Base-by-base conservation (phyloP, 2,329 filamentous ascomycete genomes). In the Beauveria varroae region DNA sequence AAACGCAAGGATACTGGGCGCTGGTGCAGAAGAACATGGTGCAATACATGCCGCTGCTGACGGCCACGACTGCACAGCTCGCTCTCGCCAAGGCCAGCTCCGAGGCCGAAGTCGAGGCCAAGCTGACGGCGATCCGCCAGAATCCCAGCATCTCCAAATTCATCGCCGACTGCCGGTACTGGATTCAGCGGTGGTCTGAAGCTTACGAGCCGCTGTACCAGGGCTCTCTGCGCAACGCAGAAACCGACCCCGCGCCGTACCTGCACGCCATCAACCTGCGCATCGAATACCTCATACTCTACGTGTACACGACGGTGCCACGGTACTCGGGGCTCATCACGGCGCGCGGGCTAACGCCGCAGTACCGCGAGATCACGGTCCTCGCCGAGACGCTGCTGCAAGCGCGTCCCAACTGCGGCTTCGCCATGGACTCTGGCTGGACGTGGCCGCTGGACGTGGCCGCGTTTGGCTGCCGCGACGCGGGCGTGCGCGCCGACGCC, bases 391-490 rank as follows among this genome's bases (percentile, higher is more conserved):
- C 69, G 2, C 62, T 79, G 3, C 71, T 79, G 26, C 64, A 65
- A 28, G 67, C 69, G 12, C 70, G 72, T 14, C 72, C 68, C 12
- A 75, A 66, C 61, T 74, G 73, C n/a, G 70, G 70, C 56, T 79
- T 79, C 62, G 72, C 77, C 1, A 76, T 79, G 74, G 77, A 79
- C 62, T 73, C 75, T 2, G 78, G 78, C 0, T 77, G 75, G 67
- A 77, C 76, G 7, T 77, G 77, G 75, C 75, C 76, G 0, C 67
- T 80, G 4, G 76, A 78, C 26, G 65, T 78, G 5, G 71, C 74
- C 3, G 69, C 76, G 0, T 75, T 76, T 66, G 74, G 72, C 7
- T 79, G 76, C 51, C 72, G 76, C 8, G 74, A 78, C 53, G 67
- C 68, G 3, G 63, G 66, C 0, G 73, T 79, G 5, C 69, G 76